Evolutionary conservation across 1,284 basidiomycete species (phyloP).

Genomic region (Agroathelia rolfsii): DNA sequence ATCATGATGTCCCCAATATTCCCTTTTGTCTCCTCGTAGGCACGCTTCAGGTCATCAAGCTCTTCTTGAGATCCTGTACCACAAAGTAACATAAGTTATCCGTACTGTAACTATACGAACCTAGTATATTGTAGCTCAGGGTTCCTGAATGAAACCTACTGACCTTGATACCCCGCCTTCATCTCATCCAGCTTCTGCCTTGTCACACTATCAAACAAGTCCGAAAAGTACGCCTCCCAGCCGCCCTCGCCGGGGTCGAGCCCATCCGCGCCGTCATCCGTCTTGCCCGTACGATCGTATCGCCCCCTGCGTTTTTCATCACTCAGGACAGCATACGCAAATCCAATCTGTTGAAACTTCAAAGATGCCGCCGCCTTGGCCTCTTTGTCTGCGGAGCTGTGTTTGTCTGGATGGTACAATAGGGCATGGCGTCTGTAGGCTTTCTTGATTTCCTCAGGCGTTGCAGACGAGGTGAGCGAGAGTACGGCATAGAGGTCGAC

Average conservation of each 20-base stretch:
- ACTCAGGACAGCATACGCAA: conserved; percentile 79
- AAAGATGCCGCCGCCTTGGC: conserved; percentile 53
- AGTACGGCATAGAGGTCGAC: conserved; percentile 75
- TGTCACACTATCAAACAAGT: conserved; percentile 80
- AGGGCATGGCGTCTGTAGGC: conserved; percentile 82
- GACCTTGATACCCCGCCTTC: conserved; percentile 88
- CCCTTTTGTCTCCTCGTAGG: conserved; percentile 62
- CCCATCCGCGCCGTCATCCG: conserved; percentile 72
- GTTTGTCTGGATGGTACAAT: conserved; percentile 83
- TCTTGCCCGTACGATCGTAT: conserved; percentile 79
- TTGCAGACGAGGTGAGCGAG: conserved; percentile 41
- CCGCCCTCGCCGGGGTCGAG: conserved; percentile 63
- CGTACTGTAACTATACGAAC: background rate
- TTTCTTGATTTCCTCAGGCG: conserved; percentile 63
- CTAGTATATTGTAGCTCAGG: conserved; percentile 1
- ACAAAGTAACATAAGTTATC: conserved; percentile 4
- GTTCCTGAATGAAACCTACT: conserved; percentile 10
- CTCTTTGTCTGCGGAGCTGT: conserved; percentile 48
- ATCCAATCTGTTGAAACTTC: conserved; percentile 85
- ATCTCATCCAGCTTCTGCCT: conserved; percentile 80
- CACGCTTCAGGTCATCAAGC: conserved; percentile 61
- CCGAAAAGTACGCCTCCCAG: conserved; percentile 90
- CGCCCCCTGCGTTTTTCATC: conserved; percentile 66
- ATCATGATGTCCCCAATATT: conserved; percentile 73
- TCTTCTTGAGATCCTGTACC: conserved; percentile 75